Percentiles rank a stretch among this genome's conserved stretches.
Conservation (phyloP, 352 stramenopile species). For the Aphanomyces cochlioides region DNA sequence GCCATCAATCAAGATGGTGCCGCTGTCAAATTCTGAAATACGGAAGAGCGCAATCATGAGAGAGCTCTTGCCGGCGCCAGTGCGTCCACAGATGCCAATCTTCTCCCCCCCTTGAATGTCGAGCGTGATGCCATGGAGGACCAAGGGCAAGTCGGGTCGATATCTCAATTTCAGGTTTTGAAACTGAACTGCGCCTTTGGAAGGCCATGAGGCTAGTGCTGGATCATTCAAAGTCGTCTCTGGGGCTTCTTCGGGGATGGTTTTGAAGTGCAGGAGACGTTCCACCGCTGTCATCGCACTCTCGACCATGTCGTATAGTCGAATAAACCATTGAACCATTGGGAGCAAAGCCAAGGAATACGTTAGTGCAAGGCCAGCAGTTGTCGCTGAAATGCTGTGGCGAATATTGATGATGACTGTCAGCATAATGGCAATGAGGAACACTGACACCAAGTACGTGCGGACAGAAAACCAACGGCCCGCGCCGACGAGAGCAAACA, state of each 20-base stretch:
- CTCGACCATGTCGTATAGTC: slow-evolving; percentile 6
- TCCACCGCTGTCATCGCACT: slow-evolving; percentile 82
- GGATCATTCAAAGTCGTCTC: not conserved
- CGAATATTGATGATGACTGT: slow-evolving; percentile 40
- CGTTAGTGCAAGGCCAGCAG: slow-evolving; percentile 5
- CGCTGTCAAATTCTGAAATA: slow-evolving; percentile 47
- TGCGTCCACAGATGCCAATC: slow-evolving; percentile 42
- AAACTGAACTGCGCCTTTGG: slow-evolving; percentile 65
- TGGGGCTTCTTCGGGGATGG: not conserved
- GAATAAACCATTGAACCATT: slow-evolving; percentile 10
- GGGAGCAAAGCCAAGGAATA: slow-evolving; percentile 1
- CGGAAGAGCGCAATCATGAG: slow-evolving; percentile 32
- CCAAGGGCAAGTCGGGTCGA: slow-evolving; percentile 39
- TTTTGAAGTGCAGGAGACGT: slow-evolving; percentile 15
- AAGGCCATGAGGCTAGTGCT: slow-evolving; percentile 41
- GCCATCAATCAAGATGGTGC: slow-evolving; percentile 76
- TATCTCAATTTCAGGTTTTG: slow-evolving; percentile 62
- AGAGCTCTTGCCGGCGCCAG: slow-evolving; percentile 40
- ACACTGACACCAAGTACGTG: slow-evolving; percentile 68
- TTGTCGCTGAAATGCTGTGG: not conserved
- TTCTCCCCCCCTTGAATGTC: slow-evolving; percentile 55
- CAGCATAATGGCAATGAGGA: slow-evolving; percentile 89
- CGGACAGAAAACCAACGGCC: slow-evolving; percentile 95
- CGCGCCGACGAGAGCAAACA: slow-evolving; percentile 85
- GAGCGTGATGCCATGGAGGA: slow-evolving; percentile 42